Evolutionary conservation across 2,329 filamentous ascomycete genomes (phyloP).

Genomic region (Xylariales sp.): DNA sequence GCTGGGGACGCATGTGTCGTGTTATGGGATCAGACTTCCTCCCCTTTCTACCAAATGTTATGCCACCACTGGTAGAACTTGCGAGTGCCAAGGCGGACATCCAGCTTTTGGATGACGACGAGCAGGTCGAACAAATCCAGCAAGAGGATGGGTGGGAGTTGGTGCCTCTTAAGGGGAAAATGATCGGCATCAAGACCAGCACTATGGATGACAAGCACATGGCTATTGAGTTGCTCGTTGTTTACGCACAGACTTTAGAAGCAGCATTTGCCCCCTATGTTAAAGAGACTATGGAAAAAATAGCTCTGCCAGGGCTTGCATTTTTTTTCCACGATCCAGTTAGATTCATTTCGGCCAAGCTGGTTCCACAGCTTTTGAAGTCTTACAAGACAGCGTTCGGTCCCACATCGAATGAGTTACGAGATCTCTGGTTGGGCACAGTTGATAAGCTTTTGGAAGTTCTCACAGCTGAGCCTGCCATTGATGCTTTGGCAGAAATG

Average conservation of each 20-base stretch:
- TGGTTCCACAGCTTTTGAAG: conserved; percentile 87
- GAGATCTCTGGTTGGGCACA: conserved; percentile 78
- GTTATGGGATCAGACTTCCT: conserved; percentile 88
- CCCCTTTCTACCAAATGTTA: conserved; percentile 86
- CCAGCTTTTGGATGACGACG: conserved; percentile 90
- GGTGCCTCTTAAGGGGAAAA: conserved; percentile 93
- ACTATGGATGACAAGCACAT: conserved; percentile 98
- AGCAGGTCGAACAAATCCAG: conserved; percentile 87
- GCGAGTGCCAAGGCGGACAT: conserved; percentile 96
- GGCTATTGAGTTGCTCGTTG: conserved; percentile 96
- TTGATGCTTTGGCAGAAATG: conserved; percentile 97
- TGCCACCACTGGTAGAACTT: conserved; percentile 87
- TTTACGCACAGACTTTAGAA: conserved; percentile 96
- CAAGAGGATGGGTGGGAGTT: conserved; percentile 97
- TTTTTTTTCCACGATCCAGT: conserved; percentile 99
- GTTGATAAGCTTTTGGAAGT: conserved; percentile 92
- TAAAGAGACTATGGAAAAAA: conserved; percentile 90
- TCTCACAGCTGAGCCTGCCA: conserved; percentile 85
- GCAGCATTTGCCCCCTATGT: conserved; percentile 89
- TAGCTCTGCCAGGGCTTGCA: conserved; percentile 85
- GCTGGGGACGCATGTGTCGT: conserved; percentile 98
- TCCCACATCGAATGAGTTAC: conserved; percentile 71
- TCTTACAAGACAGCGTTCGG: conserved; percentile 93
- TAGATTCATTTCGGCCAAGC: conserved; percentile 88
- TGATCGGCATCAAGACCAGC: conserved; percentile 96